Evolutionary conservation across 192 early-diverging fungal genomes (phyloP), one percentile per base, ranked within the genome.

Genomic region (Glomus cerebriforme): DNA sequence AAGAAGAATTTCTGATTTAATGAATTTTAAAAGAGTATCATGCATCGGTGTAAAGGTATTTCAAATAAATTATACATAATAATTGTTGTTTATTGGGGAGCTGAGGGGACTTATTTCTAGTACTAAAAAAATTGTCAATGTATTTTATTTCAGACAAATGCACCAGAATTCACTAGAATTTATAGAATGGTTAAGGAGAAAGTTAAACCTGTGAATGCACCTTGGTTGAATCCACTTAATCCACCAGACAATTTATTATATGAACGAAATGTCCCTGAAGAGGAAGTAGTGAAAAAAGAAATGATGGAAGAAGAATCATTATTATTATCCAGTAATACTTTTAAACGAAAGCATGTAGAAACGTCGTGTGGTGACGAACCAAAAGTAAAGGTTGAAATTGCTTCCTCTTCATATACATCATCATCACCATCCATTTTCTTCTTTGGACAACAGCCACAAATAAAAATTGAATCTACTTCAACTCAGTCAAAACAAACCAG

Each of bases 11-110:
- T 17, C 32, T 12, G n/a, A 67, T 13, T 10, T 5, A n/a, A 8
- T 59, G 24, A 19, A 34, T 2, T 15, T 76, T 19, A 76, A 64
- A 27, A 43, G 32, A 78, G 35, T 67, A n/a, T 45, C 63, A n/a
- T 67, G 63, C 34, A 67, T 78, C 43, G 76, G 76, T 22, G n/a
- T 78, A 45, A 76, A 76, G 74, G 74, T 76, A 72, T 45, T 43
- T 22, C 47, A 68, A 68, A 68, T 10, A 34, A 35, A 39, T 10
- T 2, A 35, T 68, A 9, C 31, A 35, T 39, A 0, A 19, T 7
- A 26, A 22, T 32, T 32, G 10, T 69, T 35, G 19, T 32, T 31
- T 37, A 8, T 29, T 69, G 10, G 12, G 2, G 6, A 35, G n/a
- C n/a, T 37, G 29, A 0, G 3, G n/a, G 12, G 39, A 43, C 1